Percentiles rank a stretch among this genome's conserved stretches.
phyloP scores from a whole-genome alignment of 2,329 filamentous ascomycete species.

The Cladobotryum protrusum region DNA sequence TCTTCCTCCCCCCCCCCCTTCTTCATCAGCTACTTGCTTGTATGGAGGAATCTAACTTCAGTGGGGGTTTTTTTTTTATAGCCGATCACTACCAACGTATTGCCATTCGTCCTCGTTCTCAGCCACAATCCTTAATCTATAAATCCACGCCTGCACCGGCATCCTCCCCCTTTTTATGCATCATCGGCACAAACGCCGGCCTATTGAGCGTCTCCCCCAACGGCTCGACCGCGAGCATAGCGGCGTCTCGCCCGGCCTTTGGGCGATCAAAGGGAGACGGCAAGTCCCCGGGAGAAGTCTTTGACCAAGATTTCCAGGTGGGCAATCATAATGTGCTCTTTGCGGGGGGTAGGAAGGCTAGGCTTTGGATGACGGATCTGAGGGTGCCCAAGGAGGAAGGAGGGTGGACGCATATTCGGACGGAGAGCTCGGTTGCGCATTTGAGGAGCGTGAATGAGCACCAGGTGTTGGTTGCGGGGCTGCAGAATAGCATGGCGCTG shows the following conservation, averaged over 20 bases:
- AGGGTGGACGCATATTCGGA: conserved; percentile 26
- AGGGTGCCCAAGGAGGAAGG: conserved; percentile 28
- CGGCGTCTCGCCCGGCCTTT: conserved; percentile 13
- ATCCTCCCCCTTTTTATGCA: conserved; percentile 35
- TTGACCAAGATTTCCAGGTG: conserved; percentile 43
- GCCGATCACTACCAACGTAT: conserved; percentile 28
- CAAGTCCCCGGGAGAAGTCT: conserved; percentile 32
- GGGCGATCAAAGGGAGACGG: conserved; percentile 3
- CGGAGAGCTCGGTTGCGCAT: conserved; percentile 41
- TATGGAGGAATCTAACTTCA: neutral
- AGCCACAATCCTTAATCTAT: conserved; percentile 30
- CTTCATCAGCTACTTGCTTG: neutral
- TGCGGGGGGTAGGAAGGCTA: conserved; percentile 45
- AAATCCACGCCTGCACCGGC: conserved; percentile 37
- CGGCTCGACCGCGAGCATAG: conserved; percentile 29
- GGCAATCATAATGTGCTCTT: conserved; percentile 40
- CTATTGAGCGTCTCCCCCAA: conserved; percentile 32
- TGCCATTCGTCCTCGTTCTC: conserved; percentile 21
- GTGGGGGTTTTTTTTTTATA: conserved; percentile 9
- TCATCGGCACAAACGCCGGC: conserved; percentile 44
- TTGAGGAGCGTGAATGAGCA: conserved; percentile 43
- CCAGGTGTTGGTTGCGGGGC: conserved; percentile 48
- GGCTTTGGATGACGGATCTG: conserved; percentile 40
- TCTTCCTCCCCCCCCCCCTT: neutral
- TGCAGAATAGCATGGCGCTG: conserved; percentile 43